Conservation (phyloP, 169 alveolate genomes). For the Eimeria falciformis region DNA sequence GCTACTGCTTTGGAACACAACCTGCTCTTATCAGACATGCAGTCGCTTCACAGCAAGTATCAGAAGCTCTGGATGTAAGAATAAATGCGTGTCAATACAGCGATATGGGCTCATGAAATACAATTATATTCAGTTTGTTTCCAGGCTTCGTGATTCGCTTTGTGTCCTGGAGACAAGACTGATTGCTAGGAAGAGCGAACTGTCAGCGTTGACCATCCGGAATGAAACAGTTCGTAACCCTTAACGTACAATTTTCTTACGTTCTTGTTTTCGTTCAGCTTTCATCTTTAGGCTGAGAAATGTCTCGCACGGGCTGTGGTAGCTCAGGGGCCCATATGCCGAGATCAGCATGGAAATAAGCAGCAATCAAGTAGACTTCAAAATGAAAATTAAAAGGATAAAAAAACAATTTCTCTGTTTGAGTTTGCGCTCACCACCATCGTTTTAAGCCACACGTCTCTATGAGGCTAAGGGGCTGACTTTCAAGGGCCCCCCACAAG, state of each 20-base stretch:
- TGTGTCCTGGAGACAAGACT: not conserved
- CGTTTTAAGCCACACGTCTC: too few relatives aligned
- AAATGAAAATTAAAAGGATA: too few relatives aligned
- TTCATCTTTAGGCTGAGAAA: conserved; percentile 6
- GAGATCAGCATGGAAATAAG: too few relatives aligned
- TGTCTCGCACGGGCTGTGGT: conserved; percentile 4
- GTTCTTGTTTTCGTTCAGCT: not conserved
- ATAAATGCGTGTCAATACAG: not conserved
- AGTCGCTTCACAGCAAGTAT: not conserved
- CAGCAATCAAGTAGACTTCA: too few relatives aligned
- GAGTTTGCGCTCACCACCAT: too few relatives aligned
- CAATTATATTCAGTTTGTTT: not conserved
- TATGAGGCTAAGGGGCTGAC: too few relatives aligned
- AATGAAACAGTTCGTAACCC: not conserved
- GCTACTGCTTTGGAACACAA: too few relatives aligned
- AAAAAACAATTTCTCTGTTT: too few relatives aligned
- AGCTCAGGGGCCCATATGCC: not conserved
- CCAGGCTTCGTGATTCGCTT: not conserved
- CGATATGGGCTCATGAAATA: not conserved
- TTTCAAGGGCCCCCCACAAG: too few relatives aligned
- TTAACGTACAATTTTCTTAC: not conserved
- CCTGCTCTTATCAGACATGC: not conserved
- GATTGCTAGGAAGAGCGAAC: conserved; percentile 12
- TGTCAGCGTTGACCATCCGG: not conserved
- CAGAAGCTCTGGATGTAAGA: not conserved